Evolutionary conservation across 164 flowering plant genomes (phyloP).

Genomic region (Sedum album): DNA sequence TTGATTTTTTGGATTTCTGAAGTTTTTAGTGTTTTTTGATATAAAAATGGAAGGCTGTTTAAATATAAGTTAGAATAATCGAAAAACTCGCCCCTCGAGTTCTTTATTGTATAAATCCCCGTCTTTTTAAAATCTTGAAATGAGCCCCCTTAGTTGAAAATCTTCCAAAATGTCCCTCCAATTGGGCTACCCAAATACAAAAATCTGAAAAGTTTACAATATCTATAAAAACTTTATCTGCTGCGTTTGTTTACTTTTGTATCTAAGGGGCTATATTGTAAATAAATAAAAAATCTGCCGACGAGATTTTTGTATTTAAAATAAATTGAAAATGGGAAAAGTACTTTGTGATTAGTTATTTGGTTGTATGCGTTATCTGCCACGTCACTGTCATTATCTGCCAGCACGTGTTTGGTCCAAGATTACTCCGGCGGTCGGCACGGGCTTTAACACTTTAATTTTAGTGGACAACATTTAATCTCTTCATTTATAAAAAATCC

Average conservation of each 20-base stretch:
- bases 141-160: neutral
- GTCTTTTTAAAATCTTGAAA: neutral
- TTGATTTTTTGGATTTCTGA: neutral
- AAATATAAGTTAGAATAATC: neutral
- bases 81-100: neutral
- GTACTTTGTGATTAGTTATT: neutral
- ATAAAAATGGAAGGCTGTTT: neutral
- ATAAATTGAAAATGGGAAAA: neutral
- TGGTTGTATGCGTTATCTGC: neutral
- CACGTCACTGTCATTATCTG: neutral
- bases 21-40: neutral
- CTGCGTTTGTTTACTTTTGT: neutral
- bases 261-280: neutral
- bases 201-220: no score
- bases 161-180: neutral
- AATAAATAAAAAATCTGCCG: neutral
- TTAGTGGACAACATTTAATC: neutral
- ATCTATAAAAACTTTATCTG: neutral
- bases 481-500: neutral
- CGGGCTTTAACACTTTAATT: neutral
- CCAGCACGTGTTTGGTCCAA: neutral
- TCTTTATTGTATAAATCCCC: neutral
- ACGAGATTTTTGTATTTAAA: neutral
- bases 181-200: neutral
- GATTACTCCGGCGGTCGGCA: neutral